Evolutionary conservation across 345 rosid species (phyloP), one percentile per base, ranked within the genome.

Genomic region (Iberis pinnata): DNA sequence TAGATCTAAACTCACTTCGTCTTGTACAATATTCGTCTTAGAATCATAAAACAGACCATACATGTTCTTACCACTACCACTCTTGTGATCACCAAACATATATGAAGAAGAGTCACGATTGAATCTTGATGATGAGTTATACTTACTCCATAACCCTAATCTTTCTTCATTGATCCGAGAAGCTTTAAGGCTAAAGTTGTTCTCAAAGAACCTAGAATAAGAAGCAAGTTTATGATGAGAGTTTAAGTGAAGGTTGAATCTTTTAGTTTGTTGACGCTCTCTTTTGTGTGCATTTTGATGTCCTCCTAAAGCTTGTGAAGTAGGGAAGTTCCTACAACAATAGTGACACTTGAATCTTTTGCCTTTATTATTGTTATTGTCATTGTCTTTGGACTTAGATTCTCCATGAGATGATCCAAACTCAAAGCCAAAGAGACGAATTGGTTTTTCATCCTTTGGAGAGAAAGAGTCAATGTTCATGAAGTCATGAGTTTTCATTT

Each of bases 341-440:
- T 70, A 78, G 48, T 68, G 70, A 37, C 83, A 78, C 55, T 72
- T 74, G 61, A 75, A 78, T 44, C 61, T 70, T 61, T 62, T 68
- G 32, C 33, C 60, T 18, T 51, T 65, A 49, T 63, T 81, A 14
- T 39, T 44, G 33, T 3, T 54, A 38, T 19, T 27, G 42, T 55
- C 9, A 20, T 32, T 41, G 8, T 31, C 51, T 4, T 32, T 59
- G 47, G 44, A 43, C 4, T 48, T 31, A 13, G 72, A 54, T 40
- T 60, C 58, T 60, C 54, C 56, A 7, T 43, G 65, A 60, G 55
- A 61, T 46, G 53, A 49, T 27, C 72, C 73, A 50, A 84, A 84
- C 53, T 84, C 85, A 20, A 75, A 75, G 14, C 93, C 93, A 36
- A 84, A 84, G 33, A 84, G 85, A 27, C 86, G 83, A 61, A 84